Percentiles rank a stretch among this genome's conserved stretches.
phyloP scores from a whole-genome alignment of 768 basidiomycete species.

The Clathrus columnatus region DNA sequence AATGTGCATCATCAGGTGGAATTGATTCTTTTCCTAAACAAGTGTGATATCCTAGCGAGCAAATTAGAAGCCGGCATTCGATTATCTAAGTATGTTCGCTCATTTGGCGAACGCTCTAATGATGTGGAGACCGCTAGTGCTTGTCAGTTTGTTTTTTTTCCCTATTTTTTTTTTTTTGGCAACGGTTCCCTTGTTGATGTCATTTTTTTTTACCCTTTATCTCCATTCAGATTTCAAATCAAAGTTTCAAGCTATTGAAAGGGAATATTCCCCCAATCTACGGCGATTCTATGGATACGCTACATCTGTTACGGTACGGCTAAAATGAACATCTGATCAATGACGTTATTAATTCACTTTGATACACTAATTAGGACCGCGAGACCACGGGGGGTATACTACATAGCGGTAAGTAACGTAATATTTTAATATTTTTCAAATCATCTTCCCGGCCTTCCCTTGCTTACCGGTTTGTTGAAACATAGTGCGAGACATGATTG shows the following conservation, averaged over 20 bases:
- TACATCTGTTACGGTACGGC: slow-evolving; percentile 61
- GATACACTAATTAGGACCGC: slow-evolving; percentile 38
- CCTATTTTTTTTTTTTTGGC: neutral
- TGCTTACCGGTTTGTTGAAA: neutral
- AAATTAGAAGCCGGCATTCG: slow-evolving; percentile 60
- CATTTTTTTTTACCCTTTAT: neutral
- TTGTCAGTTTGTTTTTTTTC: slow-evolving; percentile 35
- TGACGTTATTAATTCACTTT: slow-evolving; percentile 8
- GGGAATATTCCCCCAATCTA: slow-evolving; percentile 65
- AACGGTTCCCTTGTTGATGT: neutral
- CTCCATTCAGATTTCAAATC: slow-evolving; percentile 11
- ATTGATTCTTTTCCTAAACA: slow-evolving; percentile 75
- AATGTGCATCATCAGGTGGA: slow-evolving; percentile 30
- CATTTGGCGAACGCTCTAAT: slow-evolving; percentile 60
- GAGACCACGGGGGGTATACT: slow-evolving; percentile 69
- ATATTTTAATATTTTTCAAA: neutral
- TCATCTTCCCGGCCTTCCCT: neutral
- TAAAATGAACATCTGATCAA: neutral
- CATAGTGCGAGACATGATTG: slow-evolving; percentile 73
- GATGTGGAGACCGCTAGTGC: slow-evolving; percentile 58
- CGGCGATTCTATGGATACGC: slow-evolving; percentile 73
- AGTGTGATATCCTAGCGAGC: slow-evolving; percentile 62
- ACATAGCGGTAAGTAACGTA: slow-evolving; percentile 60
- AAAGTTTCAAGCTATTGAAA: slow-evolving; percentile 59
- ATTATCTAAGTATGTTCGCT: slow-evolving; percentile 60